phyloP scores from a whole-genome alignment of 208 protist species.

The Leishmania tropica region DNA sequence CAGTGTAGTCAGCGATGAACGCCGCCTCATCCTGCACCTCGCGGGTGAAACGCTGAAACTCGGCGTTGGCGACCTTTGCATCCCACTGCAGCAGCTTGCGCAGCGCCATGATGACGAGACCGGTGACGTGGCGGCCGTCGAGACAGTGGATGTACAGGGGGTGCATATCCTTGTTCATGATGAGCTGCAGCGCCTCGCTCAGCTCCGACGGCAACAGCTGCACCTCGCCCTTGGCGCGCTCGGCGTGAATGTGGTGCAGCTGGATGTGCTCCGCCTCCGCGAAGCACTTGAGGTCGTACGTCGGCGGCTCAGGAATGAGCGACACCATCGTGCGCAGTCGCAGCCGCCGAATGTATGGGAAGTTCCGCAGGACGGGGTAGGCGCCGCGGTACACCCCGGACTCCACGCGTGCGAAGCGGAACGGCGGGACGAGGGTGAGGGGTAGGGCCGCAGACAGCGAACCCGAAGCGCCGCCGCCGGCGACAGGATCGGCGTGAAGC shows the following conservation, averaged over 20 bases:
- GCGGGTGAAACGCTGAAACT: conserved; percentile 74
- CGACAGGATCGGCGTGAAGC: not conserved
- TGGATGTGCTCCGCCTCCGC: conserved; percentile 54
- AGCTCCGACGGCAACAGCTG: conserved; percentile 82
- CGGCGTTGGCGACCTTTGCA: conserved; percentile 41
- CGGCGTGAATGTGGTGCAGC: conserved; percentile 69
- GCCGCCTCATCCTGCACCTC: conserved; percentile 67
- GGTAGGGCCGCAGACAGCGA: conserved; percentile 25
- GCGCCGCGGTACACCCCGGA: conserved; percentile 79
- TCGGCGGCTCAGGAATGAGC: conserved; percentile 80
- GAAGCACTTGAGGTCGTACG: conserved; percentile 78
- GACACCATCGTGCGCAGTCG: conserved; percentile 73
- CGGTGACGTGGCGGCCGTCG: conserved; percentile 78
- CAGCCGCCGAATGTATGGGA: conserved; percentile 59
- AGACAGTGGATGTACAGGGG: conserved; percentile 89
- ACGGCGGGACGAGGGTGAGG: conserved; percentile 70
- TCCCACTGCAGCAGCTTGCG: conserved; percentile 83
- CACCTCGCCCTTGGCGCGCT: conserved; percentile 83
- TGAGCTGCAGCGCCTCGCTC: conserved; percentile 55
- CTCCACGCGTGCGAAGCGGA: conserved; percentile 80
- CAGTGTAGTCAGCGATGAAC: conserved; percentile 78
- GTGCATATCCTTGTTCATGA: conserved; percentile 64
- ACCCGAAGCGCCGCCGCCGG: not conserved
- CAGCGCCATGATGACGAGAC: conserved; percentile 77
- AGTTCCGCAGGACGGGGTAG: conserved; percentile 88